phyloP scores from a whole-genome alignment of 768 basidiomycete genomes.

The Phylloporus scabripes region DNA sequence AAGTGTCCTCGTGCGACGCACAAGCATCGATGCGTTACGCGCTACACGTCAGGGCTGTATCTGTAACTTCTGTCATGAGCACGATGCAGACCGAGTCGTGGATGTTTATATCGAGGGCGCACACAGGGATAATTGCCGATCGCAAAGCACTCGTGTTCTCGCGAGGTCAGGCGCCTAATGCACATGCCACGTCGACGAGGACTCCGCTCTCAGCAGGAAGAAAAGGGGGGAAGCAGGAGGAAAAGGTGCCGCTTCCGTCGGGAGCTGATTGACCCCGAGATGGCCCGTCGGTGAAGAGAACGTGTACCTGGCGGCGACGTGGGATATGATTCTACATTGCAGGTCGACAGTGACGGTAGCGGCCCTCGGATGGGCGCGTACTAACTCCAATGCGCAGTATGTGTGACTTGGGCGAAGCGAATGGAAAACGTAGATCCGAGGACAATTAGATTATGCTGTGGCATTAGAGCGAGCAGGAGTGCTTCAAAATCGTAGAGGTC shows the following conservation, averaged over 20 bases:
- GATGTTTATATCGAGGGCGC: too few relatives aligned
- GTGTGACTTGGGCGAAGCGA: background rate
- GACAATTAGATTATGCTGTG: background rate
- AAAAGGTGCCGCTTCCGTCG: background rate
- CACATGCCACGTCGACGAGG: background rate
- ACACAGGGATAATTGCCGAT: too few relatives aligned
- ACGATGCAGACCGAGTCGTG: background rate
- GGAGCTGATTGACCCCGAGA: background rate
- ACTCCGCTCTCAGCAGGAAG: background rate
- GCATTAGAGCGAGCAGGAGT: background rate
- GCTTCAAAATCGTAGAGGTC: background rate
- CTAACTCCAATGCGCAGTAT: background rate
- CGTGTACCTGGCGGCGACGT: background rate
- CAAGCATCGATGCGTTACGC: too few relatives aligned
- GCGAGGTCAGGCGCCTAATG: background rate
- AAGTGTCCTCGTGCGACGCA: background rate
- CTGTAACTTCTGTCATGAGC: too few relatives aligned
- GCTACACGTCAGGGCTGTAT: too few relatives aligned
- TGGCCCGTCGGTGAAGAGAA: background rate
- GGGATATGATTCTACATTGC: background rate
- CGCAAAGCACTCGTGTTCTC: background rate
- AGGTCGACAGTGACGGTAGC: too few relatives aligned
- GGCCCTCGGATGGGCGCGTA: too few relatives aligned
- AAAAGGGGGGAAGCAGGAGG: background rate
- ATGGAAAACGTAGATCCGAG: background rate